Percentiles rank a stretch among this genome's conserved stretches.
These are phyloP conservation scores for Amniculicola lignicola DNA, from an alignment of 495 filamentous ascomycete genomes.

Conservation along the genomic window DNA sequence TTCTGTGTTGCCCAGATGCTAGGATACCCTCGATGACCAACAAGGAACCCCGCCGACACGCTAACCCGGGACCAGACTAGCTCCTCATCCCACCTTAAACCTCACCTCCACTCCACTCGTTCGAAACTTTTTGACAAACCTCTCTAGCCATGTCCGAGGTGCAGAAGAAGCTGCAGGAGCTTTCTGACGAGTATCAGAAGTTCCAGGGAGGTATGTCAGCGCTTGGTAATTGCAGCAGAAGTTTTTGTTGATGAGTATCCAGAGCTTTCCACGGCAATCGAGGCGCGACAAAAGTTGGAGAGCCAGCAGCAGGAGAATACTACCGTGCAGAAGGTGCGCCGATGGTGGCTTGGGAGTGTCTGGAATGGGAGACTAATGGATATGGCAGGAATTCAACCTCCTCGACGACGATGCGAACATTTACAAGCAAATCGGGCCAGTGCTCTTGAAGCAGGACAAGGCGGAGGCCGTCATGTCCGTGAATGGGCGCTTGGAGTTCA, in stretches of 20 bases:
- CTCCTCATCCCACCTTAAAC: conserved; percentile 20
- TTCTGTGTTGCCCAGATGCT: too few species aligned
- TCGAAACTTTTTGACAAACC: conserved; percentile 4
- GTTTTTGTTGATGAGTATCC: conserved; percentile 21
- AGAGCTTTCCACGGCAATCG: conserved; percentile 75
- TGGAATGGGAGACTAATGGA: background rate
- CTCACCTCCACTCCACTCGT: background rate
- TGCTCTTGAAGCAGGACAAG: conserved; percentile 91
- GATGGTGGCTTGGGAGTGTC: background rate
- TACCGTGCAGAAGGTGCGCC: conserved; percentile 71
- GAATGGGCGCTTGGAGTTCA: conserved; percentile 84
- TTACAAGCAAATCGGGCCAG: conserved; percentile 91
- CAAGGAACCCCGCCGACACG: conserved; percentile 6
- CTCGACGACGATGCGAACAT: conserved; percentile 79
- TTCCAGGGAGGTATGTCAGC: conserved; percentile 68
- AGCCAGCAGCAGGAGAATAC: conserved; percentile 90
- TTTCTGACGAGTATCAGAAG: conserved; percentile 83
- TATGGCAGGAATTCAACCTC: conserved; percentile 68
- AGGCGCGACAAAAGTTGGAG: conserved; percentile 88
- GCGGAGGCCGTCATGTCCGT: conserved; percentile 84
- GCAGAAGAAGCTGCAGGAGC: conserved; percentile 68
- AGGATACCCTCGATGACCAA: too few species aligned
- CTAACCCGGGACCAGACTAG: background rate
- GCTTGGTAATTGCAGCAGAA: background rate
- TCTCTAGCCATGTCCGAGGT: conserved; percentile 48